Evolutionary conservation across 2,329 filamentous ascomycete genomes (phyloP).

Genomic region (Gyromitra esculenta): DNA sequence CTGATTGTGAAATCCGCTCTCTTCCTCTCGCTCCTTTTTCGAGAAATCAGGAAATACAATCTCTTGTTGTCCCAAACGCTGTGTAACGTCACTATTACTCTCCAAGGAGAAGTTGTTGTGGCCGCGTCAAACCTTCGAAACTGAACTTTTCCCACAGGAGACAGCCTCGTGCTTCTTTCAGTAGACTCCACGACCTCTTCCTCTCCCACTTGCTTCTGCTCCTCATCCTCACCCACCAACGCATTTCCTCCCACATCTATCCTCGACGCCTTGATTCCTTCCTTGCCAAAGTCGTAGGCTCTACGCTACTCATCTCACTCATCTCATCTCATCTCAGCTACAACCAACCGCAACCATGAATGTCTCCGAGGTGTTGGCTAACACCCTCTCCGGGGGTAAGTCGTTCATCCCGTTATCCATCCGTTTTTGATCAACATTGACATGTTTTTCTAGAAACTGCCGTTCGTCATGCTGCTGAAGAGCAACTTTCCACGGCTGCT

Average conservation of each 20-base stretch:
- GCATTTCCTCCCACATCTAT: conserved; percentile 17
- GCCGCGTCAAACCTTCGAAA: conserved; percentile 52
- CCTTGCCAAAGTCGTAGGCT: conserved; percentile 42
- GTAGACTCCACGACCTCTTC: conserved; percentile 51
- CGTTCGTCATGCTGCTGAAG: conserved; percentile 89
- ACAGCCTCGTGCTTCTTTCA: conserved; percentile 54
- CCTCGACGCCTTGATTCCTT: conserved; percentile 42
- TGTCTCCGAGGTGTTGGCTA: conserved; percentile 97
- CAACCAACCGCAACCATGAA: conserved; percentile 76
- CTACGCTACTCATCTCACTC: conserved; percentile 49
- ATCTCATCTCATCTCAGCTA: conserved; percentile 48
- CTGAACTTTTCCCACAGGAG: conserved; percentile 50
- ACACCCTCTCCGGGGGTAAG: conserved; percentile 94
- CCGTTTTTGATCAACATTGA: conserved; percentile 39
- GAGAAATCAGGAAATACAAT: conserved; percentile 51
- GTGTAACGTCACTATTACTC: conserved; percentile 53
- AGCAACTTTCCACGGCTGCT: conserved; percentile 90
- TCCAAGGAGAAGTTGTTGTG: conserved; percentile 51
- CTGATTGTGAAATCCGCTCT: conserved; percentile 35
- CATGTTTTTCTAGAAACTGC: conserved; percentile 75
- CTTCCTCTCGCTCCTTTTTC: conserved; percentile 30
- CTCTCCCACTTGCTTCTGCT: conserved; percentile 44
- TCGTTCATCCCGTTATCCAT: conserved; percentile 40
- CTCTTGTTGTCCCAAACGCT: conserved; percentile 50
- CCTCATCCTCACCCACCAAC: conserved; percentile 40